Base-by-base conservation (phyloP, 352 stramenopile genomes). In the Globisporangium middletonii region DNA sequence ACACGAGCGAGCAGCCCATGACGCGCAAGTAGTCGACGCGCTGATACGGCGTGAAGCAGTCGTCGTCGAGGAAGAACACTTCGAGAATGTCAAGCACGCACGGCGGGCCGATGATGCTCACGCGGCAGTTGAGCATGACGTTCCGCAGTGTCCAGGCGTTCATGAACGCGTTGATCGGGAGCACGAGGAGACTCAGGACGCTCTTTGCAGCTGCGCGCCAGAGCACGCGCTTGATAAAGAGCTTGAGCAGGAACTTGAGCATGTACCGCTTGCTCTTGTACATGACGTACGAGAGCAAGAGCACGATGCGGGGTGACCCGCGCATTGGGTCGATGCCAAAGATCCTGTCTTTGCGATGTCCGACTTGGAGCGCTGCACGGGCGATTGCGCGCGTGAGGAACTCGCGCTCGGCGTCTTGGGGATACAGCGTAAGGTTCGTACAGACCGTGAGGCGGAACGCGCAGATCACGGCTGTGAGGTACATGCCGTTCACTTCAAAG, bases 271-370 rank as follows among this genome's bases (percentile, higher is more conserved):
- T 85, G 48, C 64, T 71, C 57, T 75, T 80, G 62, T 75, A 81
- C 47, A 84, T 55, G 19, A 84, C 9, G 38, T 71, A 78, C 8
- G 64, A 73, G 52, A 70, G 58, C 12, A 69, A 26, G n/a, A 77
- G 48, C 6, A 73, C 64, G 12, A 82, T 4, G 4, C 60, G 72
- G 4, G 72, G 75, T 16, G 75, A 85, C 30, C 62, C 68, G 6
- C 64, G 63, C 72, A 85, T 77, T 15, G 72, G 72, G 47, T 84
- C 68, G 48, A 84, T 82, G 4, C 72, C 75, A 46, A 85, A 85
- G 6, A 78, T 53, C 35, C 54, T 50, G 46, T 77, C 72, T 50
- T 72, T 77, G 2, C 75, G 70, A 35, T 76, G 60, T 0, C 70
- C 70, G 18, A 75, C 72, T 49, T 85, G 75, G 1, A 85, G 63